Percentiles rank a stretch among this genome's conserved stretches.
Evolutionary conservation across 164 flowering plant genomes (phyloP).

Genomic region (Berberis thunbergii): DNA sequence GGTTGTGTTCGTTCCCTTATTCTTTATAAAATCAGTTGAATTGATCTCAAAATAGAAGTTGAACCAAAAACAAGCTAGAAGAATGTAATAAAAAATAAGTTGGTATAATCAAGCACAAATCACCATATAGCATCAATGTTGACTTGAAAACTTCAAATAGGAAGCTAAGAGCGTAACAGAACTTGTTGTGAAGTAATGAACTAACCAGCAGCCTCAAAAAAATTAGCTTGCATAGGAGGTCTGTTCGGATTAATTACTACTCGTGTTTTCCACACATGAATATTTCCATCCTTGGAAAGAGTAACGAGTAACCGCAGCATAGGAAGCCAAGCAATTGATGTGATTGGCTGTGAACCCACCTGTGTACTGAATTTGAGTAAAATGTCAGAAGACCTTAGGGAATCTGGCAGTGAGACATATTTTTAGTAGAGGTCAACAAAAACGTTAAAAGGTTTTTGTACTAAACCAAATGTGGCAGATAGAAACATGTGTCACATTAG

Average conservation of each 20-base stretch:
- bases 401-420: neutral
- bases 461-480: no score
- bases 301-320: slow-evolving; percentile 67
- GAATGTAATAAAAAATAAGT: neutral
- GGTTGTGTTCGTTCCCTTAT: neutral
- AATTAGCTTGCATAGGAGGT: slow-evolving; percentile 81
- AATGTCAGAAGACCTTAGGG: slow-evolving; percentile 6
- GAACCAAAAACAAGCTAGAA: no score
- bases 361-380: slow-evolving; percentile 53
- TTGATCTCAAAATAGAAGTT: neutral
- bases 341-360: slow-evolving; percentile 89
- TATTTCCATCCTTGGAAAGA: slow-evolving; percentile 82
- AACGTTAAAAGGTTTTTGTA: neutral
- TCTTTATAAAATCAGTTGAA: neutral
- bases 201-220: slow-evolving; percentile 96
- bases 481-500: no score
- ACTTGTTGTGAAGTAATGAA: slow-evolving; percentile 1
- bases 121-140: neutral
- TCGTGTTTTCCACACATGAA: slow-evolving; percentile 94
- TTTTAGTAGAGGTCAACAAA: slow-evolving; percentile 1
- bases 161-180: neutral
- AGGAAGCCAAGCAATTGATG: slow-evolving; percentile 79
- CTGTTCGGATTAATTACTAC: slow-evolving; percentile 70
- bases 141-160: neutral
- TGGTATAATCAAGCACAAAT: neutral